Evolutionary conservation across 768 basidiomycete species (phyloP), one percentile per base, ranked within the genome.

Genomic region (Kwoniella pini): DNA sequence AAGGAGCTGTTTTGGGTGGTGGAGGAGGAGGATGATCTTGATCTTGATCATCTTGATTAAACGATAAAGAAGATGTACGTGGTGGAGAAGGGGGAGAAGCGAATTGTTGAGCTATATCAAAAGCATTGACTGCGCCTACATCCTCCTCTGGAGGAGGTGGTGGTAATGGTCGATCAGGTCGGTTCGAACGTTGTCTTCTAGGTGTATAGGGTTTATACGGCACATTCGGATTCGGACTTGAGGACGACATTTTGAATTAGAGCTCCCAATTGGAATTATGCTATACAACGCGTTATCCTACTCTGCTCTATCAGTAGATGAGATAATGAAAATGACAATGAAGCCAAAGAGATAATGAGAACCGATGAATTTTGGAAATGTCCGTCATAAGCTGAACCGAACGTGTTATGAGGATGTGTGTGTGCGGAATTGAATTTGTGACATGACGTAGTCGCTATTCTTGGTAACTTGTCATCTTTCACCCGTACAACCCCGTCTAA

Each of bases 81-180:
- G 67, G 70, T 6, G 70, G 70, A 10, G 70, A 67, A 48, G 70
- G 70, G 5, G 70, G 70, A 13, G 70, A 72, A 22, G 58, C 61
- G 57, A 66, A 72, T 10, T 30, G 48, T 49, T 69, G 67, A 26
- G 64, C 67, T 3, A 44, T 11, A 19, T 72, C 70, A 28, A 69
- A 57, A 10, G 60, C 63, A 27, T 62, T 64, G 50, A 50, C 59
- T 7, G 70, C 57, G 4, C 39, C 57, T 17, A 67, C 50, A 52
- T 72, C 70, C 33, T 72, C 70, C 11, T 55, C 67, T 3, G 62
- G 61, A 10, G 66, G 65, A 13, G 65, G 64, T 24, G 60, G 49
- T 4, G 65, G 63, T 27, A 67, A 49, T 5, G 63, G 61, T 48
- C 60, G 58, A 54, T 57, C 51, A 7, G 57, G 64, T 42, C 45